Conservation (phyloP, 257 asterid genomes). For the Solanum bulbocastanum region DNA sequence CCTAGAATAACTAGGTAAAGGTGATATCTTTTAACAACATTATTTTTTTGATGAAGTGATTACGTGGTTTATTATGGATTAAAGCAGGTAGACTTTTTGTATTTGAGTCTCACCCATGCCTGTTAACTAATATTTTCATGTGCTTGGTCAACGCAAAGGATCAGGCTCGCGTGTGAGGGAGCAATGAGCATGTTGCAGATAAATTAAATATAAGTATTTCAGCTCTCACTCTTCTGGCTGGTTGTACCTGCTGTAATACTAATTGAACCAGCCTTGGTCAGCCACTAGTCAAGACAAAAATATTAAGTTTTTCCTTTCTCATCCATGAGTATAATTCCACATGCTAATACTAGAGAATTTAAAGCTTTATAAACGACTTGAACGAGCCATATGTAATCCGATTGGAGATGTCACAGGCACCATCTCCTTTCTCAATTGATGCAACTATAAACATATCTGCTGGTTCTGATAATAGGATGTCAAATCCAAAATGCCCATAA, state of each 20-base stretch:
- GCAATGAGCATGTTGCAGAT: neutral
- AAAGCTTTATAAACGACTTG: neutral
- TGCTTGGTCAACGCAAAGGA: neutral
- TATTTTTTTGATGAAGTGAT: neutral
- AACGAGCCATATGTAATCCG: neutral
- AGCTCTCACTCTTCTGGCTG: neutral
- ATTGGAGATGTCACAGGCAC: neutral
- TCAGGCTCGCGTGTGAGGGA: neutral
- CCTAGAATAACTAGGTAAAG: neutral
- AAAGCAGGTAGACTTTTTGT: neutral
- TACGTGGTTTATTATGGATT: neutral
- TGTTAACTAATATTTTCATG: neutral
- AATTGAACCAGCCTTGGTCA: neutral
- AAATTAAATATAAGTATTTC: neutral
- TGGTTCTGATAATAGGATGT: neutral
- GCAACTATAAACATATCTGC: neutral
- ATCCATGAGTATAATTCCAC: neutral
- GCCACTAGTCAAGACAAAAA: neutral
- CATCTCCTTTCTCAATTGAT: neutral
- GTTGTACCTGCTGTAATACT: neutral
- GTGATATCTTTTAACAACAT: neutral
- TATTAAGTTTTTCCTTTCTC: neutral
- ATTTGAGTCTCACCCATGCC: neutral
- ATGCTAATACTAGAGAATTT: neutral
- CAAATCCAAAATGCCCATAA: too few species aligned